Conservation (phyloP, 164 flowering plant species). For the Aristolochia contorta region DNA sequence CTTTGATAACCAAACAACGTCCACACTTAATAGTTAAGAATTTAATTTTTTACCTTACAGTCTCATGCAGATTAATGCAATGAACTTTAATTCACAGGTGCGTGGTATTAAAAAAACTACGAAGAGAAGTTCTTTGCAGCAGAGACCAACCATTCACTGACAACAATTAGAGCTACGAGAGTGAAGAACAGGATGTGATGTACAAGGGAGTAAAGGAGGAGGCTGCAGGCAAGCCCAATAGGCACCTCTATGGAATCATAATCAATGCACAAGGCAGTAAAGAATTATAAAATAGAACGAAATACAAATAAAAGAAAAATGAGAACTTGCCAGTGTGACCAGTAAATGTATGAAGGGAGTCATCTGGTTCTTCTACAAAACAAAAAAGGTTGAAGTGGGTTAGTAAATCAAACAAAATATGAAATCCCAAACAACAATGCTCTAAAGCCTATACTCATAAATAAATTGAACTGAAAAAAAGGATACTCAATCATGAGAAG, state of each 20-base stretch:
- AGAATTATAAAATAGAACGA: not conserved
- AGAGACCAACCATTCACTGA: no score
- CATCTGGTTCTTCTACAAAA: slow-evolving; percentile 57
- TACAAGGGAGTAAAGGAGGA: not conserved
- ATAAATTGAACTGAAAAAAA: not conserved
- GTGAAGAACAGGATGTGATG: not conserved
- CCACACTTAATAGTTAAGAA: no score
- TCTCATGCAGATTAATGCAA: no score
- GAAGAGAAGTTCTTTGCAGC: not conserved
- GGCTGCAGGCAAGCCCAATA: not conserved
- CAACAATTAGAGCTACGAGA: not conserved
- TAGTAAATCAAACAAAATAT: not conserved
- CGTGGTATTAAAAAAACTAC: no score
- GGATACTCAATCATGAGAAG: not conserved
- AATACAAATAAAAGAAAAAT: not conserved
- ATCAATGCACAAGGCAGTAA: not conserved
- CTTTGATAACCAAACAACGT: no score
- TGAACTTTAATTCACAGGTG: no score
- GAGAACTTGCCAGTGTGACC: slow-evolving; percentile 65
- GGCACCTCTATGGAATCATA: not conserved
- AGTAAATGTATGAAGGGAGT: slow-evolving; percentile 70
- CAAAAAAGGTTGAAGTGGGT: not conserved
- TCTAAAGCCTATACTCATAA: not conserved
- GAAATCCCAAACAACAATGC: not conserved
- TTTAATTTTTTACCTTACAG: no score